A percentile compares a stretch with the other conserved stretches of the same genome.
phyloP scores from a whole-genome alignment of 129 eudicot genomes.

The Dittrichia graveolens region DNA sequence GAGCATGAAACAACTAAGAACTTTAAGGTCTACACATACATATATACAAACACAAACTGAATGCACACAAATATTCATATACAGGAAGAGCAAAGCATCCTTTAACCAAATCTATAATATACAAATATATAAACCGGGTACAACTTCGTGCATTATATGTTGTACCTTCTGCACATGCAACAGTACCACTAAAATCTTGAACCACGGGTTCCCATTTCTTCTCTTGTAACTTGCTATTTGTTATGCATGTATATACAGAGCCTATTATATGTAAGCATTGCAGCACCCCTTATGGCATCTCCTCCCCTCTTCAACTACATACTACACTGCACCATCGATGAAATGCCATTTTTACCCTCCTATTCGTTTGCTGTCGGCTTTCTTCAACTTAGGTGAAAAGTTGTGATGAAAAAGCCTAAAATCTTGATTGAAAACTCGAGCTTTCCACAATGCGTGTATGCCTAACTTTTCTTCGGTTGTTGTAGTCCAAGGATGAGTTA shows the following conservation, averaged over 20 bases:
- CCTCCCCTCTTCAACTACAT: slow-evolving; percentile 17
- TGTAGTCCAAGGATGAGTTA: neutral
- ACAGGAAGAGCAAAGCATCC: slow-evolving; percentile 15
- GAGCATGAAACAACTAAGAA: neutral
- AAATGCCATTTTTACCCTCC: slow-evolving; percentile 35
- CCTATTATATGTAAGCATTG: slow-evolving; percentile 10
- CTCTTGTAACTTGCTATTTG: slow-evolving; percentile 18
- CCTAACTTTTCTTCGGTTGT: slow-evolving; percentile 10
- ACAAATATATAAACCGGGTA: neutral
- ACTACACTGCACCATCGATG: slow-evolving; percentile 8
- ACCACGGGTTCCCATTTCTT: slow-evolving; percentile 11
- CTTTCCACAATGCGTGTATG: slow-evolving; percentile 21
- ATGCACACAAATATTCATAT: neutral
- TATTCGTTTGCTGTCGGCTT: slow-evolving; percentile 10
- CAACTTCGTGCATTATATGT: neutral
- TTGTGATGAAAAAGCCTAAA: slow-evolving; percentile 2
- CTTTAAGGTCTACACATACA: neutral
- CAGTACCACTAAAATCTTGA: slow-evolving; percentile 23
- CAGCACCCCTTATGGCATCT: slow-evolving; percentile 18
- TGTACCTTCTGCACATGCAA: slow-evolving; percentile 1
- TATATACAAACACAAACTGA: neutral
- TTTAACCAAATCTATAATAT: slow-evolving; percentile 10
- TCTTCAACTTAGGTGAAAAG: slow-evolving; percentile 23
- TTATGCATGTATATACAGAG: slow-evolving; percentile 21
- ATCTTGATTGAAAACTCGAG: neutral